Percentiles rank a stretch among this genome's conserved stretches.
Conservation (phyloP, 768 basidiomycete genomes). For the Saitozyma podzolica region DNA sequence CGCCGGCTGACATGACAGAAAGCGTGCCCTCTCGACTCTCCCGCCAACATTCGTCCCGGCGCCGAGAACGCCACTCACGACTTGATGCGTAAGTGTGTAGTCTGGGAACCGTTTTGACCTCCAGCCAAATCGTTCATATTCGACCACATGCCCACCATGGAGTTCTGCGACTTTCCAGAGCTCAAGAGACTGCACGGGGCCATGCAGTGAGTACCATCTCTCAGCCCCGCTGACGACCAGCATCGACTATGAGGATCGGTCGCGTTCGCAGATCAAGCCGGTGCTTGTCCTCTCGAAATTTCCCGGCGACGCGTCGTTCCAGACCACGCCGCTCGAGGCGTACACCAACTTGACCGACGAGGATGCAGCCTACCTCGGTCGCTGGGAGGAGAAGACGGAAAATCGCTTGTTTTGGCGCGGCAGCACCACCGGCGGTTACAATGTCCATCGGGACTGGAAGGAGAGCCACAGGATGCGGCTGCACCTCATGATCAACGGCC, state of each 20-base stretch:
- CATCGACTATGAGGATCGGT: conserved; percentile 46
- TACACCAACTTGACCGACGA: conserved; percentile 43
- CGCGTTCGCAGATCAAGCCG: conserved; percentile 46
- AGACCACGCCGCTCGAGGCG: conserved; percentile 47
- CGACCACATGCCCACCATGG: conserved; percentile 47
- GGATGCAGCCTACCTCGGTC: conserved; percentile 25
- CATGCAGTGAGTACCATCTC: conserved; percentile 27
- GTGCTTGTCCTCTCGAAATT: conserved; percentile 50
- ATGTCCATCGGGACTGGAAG: conserved; percentile 53
- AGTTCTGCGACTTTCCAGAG: conserved; percentile 50
- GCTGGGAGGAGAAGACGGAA: conserved; percentile 55
- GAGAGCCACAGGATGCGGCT: conserved; percentile 53
- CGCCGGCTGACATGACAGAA: conserved; percentile 20
- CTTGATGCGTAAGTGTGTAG: conserved; percentile 26
- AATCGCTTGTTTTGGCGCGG: conserved; percentile 55
- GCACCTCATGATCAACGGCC: conserved; percentile 53
- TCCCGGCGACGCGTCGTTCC: conserved; percentile 44
- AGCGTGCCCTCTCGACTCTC: conserved; percentile 46
- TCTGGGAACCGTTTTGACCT: neutral
- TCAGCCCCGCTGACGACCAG: conserved; percentile 15
- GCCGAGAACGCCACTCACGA: conserved; percentile 44
- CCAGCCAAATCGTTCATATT: conserved; percentile 48
- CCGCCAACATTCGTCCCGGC: conserved; percentile 42
- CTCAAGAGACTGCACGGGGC: conserved; percentile 51
- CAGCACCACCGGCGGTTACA: conserved; percentile 55